A percentile compares a stretch with the other conserved stretches of the same genome.
Evolutionary conservation across 2,329 filamentous ascomycete species (phyloP).

Genomic region (Magnaporthiopsis poae): DNA sequence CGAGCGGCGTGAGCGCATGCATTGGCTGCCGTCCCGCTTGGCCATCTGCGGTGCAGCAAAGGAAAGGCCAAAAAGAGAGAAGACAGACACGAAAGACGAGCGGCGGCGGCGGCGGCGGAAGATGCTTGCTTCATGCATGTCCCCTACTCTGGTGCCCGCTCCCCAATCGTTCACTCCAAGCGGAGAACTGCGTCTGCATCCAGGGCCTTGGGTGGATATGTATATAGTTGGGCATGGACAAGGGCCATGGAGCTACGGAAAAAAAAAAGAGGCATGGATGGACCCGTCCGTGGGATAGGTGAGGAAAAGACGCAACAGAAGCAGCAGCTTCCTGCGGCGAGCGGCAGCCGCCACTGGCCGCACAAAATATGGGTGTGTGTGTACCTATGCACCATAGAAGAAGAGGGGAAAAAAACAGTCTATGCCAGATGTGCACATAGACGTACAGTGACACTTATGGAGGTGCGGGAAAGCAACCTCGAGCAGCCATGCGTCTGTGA

Average conservation of each 20-base stretch:
- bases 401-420: not conserved
- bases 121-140: not conserved
- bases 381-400: too few species aligned
- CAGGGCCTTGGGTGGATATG: not conserved
- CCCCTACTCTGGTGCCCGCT: not conserved
- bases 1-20: slow-evolving; percentile 3
- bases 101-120: not conserved
- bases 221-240: not conserved
- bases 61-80: not conserved
- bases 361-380: not conserved
- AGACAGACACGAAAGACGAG: not conserved
- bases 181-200: not conserved
- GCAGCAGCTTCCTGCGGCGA: not conserved
- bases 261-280: not conserved
- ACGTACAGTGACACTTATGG: not conserved
- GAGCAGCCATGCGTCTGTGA: not conserved
- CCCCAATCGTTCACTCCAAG: not conserved
- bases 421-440: not conserved
- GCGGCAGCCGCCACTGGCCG: not conserved
- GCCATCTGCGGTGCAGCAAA: not conserved
- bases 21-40: slow-evolving; percentile 3
- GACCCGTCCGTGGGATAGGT: not conserved
- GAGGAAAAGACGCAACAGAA: not conserved
- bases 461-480: slow-evolving; percentile 1
- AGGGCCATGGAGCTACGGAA: not conserved